Base-by-base conservation (phyloP, 2,329 filamentous ascomycete genomes). In the Endoconidiophora laricicola region DNA sequence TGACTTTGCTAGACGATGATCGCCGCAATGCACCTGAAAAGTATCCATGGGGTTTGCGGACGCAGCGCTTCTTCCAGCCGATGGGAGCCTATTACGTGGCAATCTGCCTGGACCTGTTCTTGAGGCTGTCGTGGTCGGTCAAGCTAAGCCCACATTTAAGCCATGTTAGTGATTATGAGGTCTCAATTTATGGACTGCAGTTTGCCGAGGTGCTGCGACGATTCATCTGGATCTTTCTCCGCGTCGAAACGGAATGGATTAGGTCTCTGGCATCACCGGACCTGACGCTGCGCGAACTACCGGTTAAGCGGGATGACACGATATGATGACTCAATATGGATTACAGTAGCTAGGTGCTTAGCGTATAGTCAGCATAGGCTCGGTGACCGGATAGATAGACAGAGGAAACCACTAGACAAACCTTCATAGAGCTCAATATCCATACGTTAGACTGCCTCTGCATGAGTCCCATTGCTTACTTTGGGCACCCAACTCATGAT, bases 181-280 rank as follows among this genome's bases (percentile, higher is more conserved):
- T 80, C 50, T 86, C 86, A 6, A 84, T 96, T 42, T 98, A 95
- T 61, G 59, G 90, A 23, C 77, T 96, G 59, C 83, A 95, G 68
- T 72, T 85, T 42, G 69, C 94, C 9, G 91, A 98, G 67, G 83
- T 96, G 16, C 72, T 86, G 43, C 75, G 91, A 44, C 74, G 91
- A 52, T 96, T 90, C 87, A 74, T 96, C 54, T 98, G 91, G 91
- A 86, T 95, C 52, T 96, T 95, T 65, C 86, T 96, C 66, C 77
- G 91, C 7, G 81, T 94, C 39, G 91, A 98, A 70, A 88, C 86
- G 20, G 91, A 98, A 68, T 94, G 84, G 83, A 75, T 86, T 65
- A 70, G 78, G 66, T 73, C 48, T 62, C 56, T 79, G 63, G 61
- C 72, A 60, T 58, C 74, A 61, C 81, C 86, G 57, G 83, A 88